phyloP scores from a whole-genome alignment of 345 rosid genomes.

The Balakata baccata region DNA sequence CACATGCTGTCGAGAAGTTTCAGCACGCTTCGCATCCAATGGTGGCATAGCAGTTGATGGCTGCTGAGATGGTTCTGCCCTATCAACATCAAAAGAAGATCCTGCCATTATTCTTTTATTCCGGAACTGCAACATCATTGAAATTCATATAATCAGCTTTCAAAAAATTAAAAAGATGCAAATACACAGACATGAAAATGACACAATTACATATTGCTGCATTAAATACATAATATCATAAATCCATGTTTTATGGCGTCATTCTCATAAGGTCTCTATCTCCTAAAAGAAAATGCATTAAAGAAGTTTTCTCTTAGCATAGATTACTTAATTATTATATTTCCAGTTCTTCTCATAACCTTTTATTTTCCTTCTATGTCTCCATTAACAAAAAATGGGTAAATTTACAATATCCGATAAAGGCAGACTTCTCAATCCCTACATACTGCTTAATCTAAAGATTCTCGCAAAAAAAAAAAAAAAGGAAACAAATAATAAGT shows the following conservation, averaged over 20 bases:
- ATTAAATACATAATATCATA: not conserved
- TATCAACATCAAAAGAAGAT: constrained; percentile 47
- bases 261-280: not conserved
- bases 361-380: not conserved
- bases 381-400: not conserved
- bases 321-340: not conserved
- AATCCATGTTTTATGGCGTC: not conserved
- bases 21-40: constrained; percentile 59
- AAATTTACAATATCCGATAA: not conserved
- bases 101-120: constrained; percentile 66
- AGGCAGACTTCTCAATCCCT: not conserved
- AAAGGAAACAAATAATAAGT: not conserved
- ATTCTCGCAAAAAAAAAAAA: not conserved
- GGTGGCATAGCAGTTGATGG: constrained; percentile 25
- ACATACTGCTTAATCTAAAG: not conserved
- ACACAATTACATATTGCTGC: not conserved
- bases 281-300: not conserved
- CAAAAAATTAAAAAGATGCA: not conserved
- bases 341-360: not conserved
- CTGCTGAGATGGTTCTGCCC: constrained; percentile 52
- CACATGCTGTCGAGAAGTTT: constrained; percentile 75
- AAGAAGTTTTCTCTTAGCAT: not conserved
- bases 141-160: constrained; percentile 19
- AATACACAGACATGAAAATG: not conserved
- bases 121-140: constrained; percentile 48